phyloP scores from a whole-genome alignment of 345 rosid species.

The Odontarrhena argentea region DNA sequence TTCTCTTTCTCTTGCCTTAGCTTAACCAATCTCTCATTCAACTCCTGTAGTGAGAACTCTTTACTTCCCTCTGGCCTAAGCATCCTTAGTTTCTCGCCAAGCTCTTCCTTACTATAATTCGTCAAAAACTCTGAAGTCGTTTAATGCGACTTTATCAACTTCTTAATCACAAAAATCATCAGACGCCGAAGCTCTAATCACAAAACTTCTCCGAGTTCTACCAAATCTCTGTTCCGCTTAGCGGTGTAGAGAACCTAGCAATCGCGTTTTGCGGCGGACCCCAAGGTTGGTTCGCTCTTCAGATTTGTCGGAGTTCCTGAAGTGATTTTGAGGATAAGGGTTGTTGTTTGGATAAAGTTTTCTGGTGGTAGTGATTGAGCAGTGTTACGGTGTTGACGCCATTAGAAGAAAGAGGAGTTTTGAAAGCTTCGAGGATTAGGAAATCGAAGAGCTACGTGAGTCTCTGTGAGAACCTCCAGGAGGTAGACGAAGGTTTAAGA shows the following conservation, averaged over 20 bases:
- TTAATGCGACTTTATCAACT: too few relatives aligned
- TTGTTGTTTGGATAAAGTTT: slow-evolving; percentile 64
- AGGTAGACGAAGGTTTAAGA: background rate
- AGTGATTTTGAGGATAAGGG: slow-evolving; percentile 58
- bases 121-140: slow-evolving; percentile 41
- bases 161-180: too few relatives aligned
- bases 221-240: too few relatives aligned
- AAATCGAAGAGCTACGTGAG: background rate
- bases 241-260: too few relatives aligned
- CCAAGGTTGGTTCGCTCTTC: too few relatives aligned
- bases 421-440: background rate
- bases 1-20: slow-evolving; percentile 65
- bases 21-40: slow-evolving; percentile 71
- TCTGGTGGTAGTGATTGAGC: slow-evolving; percentile 59
- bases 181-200: too few relatives aligned
- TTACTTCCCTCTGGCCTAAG: slow-evolving; percentile 50
- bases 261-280: too few relatives aligned
- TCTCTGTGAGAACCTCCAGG: background rate
- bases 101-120: slow-evolving; percentile 43
- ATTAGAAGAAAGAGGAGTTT: slow-evolving; percentile 32
- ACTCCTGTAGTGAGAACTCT: slow-evolving; percentile 69
- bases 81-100: slow-evolving; percentile 56
- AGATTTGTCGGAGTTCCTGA: slow-evolving; percentile 35
- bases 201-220: too few relatives aligned
- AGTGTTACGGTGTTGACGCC: slow-evolving; percentile 90